Evolutionary conservation across 164 flowering plant genomes (phyloP).

Genomic region (Platanus orientalis): DNA sequence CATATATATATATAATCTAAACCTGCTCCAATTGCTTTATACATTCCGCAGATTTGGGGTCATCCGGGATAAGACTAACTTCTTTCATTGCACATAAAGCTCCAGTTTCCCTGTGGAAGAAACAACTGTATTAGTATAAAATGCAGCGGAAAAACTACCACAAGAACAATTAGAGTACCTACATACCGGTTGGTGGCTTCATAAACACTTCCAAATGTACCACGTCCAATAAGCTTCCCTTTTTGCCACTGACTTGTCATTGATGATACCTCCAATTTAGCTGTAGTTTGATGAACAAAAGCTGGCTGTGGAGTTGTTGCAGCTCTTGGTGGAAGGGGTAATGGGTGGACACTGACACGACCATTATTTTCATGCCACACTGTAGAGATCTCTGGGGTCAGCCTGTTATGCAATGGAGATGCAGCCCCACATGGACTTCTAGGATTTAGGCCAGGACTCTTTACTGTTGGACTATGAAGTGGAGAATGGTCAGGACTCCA

Average conservation of each 20-base stretch:
- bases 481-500: constrained; percentile 49
- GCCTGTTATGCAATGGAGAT: constrained; percentile 43
- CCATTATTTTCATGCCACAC: constrained; percentile 34
- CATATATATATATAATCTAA: not conserved
- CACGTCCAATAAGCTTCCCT: constrained; percentile 93
- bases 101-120: constrained; percentile 65
- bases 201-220: constrained; percentile 94
- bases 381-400: constrained; percentile 29
- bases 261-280: constrained; percentile 38
- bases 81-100: constrained; percentile 99
- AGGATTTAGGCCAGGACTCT: constrained; percentile 27
- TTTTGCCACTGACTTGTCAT: constrained; percentile 67
- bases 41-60: constrained; percentile 76
- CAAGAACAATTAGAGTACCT: not conserved
- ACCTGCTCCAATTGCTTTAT: constrained; percentile 92
- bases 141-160: constrained; percentile 4
- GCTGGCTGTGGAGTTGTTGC: constrained; percentile 27
- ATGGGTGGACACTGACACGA: constrained; percentile 53
- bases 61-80: constrained; percentile 77
- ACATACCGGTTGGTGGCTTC: constrained; percentile 70
- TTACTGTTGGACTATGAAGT: constrained; percentile 39
- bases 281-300: constrained; percentile 30
- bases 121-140: not conserved
- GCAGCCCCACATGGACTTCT: constrained; percentile 37
- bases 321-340: constrained; percentile 84